Evolutionary conservation across 306 rosid species (phyloP).

Genomic region (Mimosa bimucronata): DNA sequence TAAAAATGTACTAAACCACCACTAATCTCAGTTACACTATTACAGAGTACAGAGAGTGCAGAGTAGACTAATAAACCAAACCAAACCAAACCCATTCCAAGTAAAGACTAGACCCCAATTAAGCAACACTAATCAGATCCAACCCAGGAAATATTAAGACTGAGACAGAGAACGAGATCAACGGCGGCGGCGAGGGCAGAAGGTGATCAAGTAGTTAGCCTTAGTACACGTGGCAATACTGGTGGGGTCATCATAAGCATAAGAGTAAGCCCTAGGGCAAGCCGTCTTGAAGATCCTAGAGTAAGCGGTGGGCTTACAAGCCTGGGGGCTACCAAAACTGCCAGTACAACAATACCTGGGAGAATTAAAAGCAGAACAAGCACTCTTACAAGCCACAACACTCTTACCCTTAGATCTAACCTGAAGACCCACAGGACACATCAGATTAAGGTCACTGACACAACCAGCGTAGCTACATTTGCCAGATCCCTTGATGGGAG

Average conservation of each 20-base stretch:
- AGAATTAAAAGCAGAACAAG: constrained; percentile 83
- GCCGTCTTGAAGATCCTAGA: constrained; percentile 86
- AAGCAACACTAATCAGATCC: not conserved
- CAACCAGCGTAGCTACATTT: constrained; percentile 89
- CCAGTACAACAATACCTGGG: constrained; percentile 93
- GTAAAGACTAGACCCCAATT: not conserved
- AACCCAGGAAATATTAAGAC: too few relatives aligned
- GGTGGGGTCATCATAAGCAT: constrained; percentile 96
- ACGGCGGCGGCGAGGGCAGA: constrained; percentile 59
- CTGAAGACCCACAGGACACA: constrained; percentile 92
- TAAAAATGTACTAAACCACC: not conserved
- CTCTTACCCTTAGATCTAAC: constrained; percentile 65
- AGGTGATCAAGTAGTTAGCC: constrained; percentile 76
- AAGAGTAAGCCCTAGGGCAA: constrained; percentile 87
- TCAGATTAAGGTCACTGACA: constrained; percentile 78
- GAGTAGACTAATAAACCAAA: not conserved
- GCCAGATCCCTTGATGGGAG: constrained; percentile 73
- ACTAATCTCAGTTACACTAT: not conserved
- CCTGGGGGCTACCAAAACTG: constrained; percentile 72
- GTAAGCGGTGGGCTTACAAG: constrained; percentile 87
- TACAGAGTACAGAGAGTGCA: too few relatives aligned
- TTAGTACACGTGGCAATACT: constrained; percentile 84
- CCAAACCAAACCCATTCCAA: not conserved
- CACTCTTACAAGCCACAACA: constrained; percentile 89
- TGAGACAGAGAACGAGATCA: not conserved